Evolutionary conservation across 306 rosid species (phyloP).

Genomic region (Arachis stenosperma): DNA sequence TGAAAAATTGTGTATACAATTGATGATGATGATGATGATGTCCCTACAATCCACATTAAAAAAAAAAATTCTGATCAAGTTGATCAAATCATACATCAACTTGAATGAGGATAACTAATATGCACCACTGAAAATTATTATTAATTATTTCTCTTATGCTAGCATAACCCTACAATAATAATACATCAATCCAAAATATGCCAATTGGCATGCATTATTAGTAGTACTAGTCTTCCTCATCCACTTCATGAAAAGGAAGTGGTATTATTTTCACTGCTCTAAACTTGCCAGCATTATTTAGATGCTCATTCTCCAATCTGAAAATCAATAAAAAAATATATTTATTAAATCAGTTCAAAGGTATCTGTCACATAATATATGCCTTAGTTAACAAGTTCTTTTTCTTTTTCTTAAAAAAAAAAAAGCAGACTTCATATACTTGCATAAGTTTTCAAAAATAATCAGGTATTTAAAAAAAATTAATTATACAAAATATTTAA

Average conservation of each 20-base stretch:
- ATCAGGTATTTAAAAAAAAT: too few species aligned
- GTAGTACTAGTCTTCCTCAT: conserved; percentile 66
- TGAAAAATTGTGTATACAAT: conserved; percentile 57
- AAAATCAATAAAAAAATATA: conserved; percentile 4
- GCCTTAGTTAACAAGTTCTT: too few species aligned
- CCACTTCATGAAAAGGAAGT: conserved; percentile 98
- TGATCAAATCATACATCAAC: conserved; percentile 58
- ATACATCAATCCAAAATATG: not conserved
- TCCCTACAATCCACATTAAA: conserved; percentile 34
- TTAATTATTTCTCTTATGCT: not conserved
- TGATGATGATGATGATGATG: conserved; percentile 46
- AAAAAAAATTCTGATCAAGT: conserved; percentile 39
- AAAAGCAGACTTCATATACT: too few species aligned
- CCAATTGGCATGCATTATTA: conserved; percentile 10
- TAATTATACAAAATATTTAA: too few species aligned
- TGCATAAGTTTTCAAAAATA: too few species aligned
- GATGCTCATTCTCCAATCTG: conserved; percentile 99
- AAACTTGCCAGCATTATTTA: conserved; percentile 96
- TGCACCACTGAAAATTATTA: not conserved
- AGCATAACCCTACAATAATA: not conserved
- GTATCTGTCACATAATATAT: not conserved
- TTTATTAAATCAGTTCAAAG: conserved; percentile 25
- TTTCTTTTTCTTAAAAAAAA: too few species aligned
- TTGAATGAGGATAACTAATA: conserved; percentile 47
- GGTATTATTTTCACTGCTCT: conserved; percentile 98